A percentile compares a stretch with the other conserved stretches of the same genome.
phyloP scores from a whole-genome alignment of 202 grass and related monocot species.

The Setaria italica region DNA sequence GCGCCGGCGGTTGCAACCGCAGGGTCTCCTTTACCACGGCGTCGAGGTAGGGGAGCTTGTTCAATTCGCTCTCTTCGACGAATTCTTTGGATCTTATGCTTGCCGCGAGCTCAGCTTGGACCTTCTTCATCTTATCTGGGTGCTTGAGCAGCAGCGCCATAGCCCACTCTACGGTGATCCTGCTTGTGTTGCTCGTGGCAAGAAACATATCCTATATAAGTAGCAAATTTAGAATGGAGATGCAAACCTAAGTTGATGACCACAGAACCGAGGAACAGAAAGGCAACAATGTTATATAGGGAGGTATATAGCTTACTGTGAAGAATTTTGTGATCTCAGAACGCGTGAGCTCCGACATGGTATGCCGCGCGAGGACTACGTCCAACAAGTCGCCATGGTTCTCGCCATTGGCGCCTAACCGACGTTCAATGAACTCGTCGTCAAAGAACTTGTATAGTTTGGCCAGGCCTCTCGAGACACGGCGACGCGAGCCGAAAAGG shows the following conservation, averaged over 20 bases:
- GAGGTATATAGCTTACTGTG: constrained; percentile 15
- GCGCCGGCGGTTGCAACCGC: neutral
- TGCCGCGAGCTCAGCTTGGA: neutral
- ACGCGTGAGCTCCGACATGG: constrained; percentile 30
- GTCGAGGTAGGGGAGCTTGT: constrained; percentile 11
- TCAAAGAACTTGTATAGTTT: constrained; percentile 41
- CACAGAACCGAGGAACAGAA: neutral
- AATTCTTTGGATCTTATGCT: neutral
- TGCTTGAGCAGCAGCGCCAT: constrained; percentile 21
- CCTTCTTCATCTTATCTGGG: constrained; percentile 24
- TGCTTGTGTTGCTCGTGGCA: neutral
- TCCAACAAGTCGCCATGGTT: constrained; percentile 34
- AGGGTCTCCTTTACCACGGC: constrained; percentile 19
- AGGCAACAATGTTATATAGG: neutral
- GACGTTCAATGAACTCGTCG: constrained; percentile 30
- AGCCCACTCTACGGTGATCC: constrained; percentile 22
- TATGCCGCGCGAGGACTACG: constrained; percentile 4
- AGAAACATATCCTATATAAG: constrained; percentile 10
- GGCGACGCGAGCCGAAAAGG: constrained; percentile 6
- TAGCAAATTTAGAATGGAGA: neutral
- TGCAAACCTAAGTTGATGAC: neutral
- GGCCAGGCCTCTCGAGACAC: neutral
- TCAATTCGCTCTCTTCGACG: neutral
- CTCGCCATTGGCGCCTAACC: neutral
- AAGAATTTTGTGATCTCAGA: constrained; percentile 44